phyloP scores from a whole-genome alignment of 106 monocot genomes.

The Iris macrosiphon region DNA sequence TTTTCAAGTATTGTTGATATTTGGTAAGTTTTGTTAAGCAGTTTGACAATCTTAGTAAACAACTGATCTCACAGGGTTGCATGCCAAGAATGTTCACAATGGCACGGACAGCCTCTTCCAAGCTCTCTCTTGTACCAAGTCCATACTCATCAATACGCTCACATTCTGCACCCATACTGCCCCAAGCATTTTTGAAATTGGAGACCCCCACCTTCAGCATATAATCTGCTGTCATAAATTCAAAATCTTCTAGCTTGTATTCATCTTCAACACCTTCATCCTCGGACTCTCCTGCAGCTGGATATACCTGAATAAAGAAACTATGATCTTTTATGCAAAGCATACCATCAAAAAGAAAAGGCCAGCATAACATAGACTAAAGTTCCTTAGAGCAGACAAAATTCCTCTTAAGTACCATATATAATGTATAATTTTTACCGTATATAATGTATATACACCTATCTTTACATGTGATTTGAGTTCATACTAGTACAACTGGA shows the following conservation, averaged over 20 bases:
- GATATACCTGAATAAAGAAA: constrained; percentile 63
- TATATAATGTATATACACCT: no score
- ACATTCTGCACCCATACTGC: constrained; percentile 55
- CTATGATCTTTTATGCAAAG: background rate
- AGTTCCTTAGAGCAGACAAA: no score
- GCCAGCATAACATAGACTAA: no score
- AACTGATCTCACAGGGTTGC: constrained; percentile 82
- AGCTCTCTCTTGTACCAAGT: constrained; percentile 71
- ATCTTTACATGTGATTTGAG: no score
- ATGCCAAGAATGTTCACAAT: constrained; percentile 80
- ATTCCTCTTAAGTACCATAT: no score
- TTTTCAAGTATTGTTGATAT: no score
- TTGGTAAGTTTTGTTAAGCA: no score
- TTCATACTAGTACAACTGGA: no score
- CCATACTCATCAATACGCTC: constrained; percentile 85
- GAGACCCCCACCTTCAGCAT: constrained; percentile 61
- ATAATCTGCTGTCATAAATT: constrained; percentile 68
- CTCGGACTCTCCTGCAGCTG: constrained; percentile 71
- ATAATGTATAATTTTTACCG: no score
- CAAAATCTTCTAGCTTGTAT: constrained; percentile 87
- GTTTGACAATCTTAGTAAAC: no score
- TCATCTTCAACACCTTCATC: constrained; percentile 93
- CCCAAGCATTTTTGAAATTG: constrained; percentile 94
- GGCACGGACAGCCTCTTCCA: constrained; percentile 72
- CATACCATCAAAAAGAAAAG: no score